phyloP scores from a whole-genome alignment of 116 monocot species.

The Iris pallida region DNA sequence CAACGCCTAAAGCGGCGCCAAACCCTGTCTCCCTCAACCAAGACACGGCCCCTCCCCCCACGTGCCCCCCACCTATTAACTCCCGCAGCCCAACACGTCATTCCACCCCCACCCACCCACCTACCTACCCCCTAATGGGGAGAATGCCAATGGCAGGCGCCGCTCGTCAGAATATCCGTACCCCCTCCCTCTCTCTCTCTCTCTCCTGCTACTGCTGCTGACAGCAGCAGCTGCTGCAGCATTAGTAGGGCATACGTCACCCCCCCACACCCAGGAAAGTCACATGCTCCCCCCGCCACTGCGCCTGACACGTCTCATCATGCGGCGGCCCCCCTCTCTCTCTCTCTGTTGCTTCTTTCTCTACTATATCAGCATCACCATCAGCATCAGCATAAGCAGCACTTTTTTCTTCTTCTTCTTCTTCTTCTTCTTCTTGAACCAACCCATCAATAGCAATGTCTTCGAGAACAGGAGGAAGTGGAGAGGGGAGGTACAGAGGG shows the following conservation, averaged over 20 bases:
- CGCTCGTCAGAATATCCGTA: slow-evolving; percentile 15
- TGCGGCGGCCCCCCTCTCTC: slow-evolving; percentile 31
- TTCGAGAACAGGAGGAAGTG: background rate
- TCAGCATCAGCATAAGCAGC: background rate
- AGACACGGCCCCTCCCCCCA: too few relatives aligned
- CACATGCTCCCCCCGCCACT: slow-evolving; percentile 6
- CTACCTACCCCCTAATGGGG: too few relatives aligned
- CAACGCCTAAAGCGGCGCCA: too few relatives aligned
- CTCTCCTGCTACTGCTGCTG: background rate
- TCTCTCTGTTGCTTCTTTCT: background rate
- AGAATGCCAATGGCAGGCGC: slow-evolving; percentile 19
- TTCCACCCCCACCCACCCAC: background rate
- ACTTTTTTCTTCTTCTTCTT: background rate
- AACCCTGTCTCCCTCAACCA: too few relatives aligned
- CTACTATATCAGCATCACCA: background rate
- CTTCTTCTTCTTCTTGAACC: background rate
- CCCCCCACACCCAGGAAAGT: slow-evolving; percentile 15
- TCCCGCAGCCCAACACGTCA: background rate
- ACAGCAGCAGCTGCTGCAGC: slow-evolving; percentile 9
- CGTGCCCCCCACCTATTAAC: background rate
- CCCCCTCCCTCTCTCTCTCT: background rate
- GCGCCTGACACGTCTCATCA: slow-evolving; percentile 34
- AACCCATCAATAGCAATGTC: background rate
- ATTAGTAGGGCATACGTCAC: slow-evolving; percentile 34
- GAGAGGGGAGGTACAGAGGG: slow-evolving; percentile 23